Evolutionary conservation across 768 basidiomycete genomes (phyloP), one percentile per base, ranked within the genome.

Genomic region (Kwoniella mangroviensis): DNA sequence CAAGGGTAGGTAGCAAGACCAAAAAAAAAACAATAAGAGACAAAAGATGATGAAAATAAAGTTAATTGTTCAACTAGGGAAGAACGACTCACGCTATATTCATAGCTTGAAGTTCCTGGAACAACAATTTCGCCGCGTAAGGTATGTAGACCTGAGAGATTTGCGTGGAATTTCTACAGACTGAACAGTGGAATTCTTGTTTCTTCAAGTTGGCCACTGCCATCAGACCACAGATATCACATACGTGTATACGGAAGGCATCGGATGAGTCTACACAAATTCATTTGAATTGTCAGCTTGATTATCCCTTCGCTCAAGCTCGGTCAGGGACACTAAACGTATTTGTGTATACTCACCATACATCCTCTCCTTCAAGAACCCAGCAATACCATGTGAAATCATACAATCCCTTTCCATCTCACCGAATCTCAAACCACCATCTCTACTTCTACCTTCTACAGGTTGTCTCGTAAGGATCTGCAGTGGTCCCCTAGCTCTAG

Each of bases 401-500:
- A 99, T 99, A 83, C 97, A 98, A 88, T 98, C 96, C 83, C 94
- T 92, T 83, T 99, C 97, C 97, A 99, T 99, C 88, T 99, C 97
- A 87, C 97, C 97, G 87, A 99, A 99, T 79, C 97, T 94, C 73
- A 99, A 85, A 84, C 97, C 97, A 86, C 97, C 97, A 80, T 98
- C 97, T 85, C 97, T 89, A 88, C 92, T 94, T 84, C 97, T 88
- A 88, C 97, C 97, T 82, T 99, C 97, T 17, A 99, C 97, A 13
- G 97, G 97, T 80, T 99, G 97, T 59, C 97, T 86, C 41, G 96
- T 99, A 77, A 99, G 84, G 77, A 98, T 99, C 83, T 99, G 97
- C 10, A 99, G 93, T 4, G 97, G 97, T 15, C 97, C 97, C 83
- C 97, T 85, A 21, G 97, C 97, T 66, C 97, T 89, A 34, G 97